phyloP scores from a whole-genome alignment of 305 asterid genomes.

The Lippia alba region DNA sequence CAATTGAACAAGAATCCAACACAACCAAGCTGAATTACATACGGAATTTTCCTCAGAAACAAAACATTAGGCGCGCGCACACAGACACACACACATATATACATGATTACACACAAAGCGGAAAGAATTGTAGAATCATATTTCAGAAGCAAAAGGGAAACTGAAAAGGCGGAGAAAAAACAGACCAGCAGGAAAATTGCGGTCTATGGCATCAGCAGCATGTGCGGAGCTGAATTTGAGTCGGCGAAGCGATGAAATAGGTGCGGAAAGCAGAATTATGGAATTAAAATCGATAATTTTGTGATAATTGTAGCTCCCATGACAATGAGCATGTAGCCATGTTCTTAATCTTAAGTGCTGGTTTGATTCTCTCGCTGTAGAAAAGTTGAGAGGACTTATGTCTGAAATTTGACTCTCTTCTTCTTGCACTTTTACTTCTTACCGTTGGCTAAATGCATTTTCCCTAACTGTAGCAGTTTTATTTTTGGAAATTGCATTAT shows the following conservation, averaged over 20 bases:
- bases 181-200: slow-evolving; percentile 17
- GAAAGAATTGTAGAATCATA: not conserved
- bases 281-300: not conserved
- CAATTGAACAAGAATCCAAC: not conserved
- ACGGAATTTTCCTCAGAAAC: slow-evolving; percentile 16
- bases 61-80: not conserved
- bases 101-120: not conserved
- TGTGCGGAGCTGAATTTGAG: slow-evolving; percentile 15
- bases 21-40: not conserved
- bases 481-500: too few relatives aligned
- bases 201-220: slow-evolving; percentile 16
- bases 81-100: not conserved
- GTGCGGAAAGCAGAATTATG: not conserved
- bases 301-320: not conserved
- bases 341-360: not conserved
- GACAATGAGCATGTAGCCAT: slow-evolving; percentile 3
- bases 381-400: too few relatives aligned
- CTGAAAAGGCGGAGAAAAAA: not conserved
- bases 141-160: not conserved
- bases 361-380: not conserved
- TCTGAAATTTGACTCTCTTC: too few relatives aligned
- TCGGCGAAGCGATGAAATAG: slow-evolving; percentile 6
- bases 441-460: too few relatives aligned
- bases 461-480: too few relatives aligned
- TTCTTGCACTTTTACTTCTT: too few relatives aligned